phyloP scores from a whole-genome alignment of 2,329 filamentous ascomycete genomes.

The Venturia effusa region DNA sequence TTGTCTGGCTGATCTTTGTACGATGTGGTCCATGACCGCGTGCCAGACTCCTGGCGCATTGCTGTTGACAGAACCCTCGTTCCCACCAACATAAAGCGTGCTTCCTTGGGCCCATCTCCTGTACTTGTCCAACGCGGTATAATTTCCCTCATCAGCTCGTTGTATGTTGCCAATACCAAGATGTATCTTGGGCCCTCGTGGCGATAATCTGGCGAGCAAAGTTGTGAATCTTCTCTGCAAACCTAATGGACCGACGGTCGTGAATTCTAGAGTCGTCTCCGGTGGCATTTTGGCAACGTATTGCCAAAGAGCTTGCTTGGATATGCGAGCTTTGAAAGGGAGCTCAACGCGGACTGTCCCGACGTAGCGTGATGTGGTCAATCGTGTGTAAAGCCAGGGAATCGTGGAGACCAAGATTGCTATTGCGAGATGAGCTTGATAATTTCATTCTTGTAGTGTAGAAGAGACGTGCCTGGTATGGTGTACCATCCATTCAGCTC shows the following conservation, averaged over 20 bases:
- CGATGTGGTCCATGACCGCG: not conserved
- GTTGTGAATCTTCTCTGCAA: constrained; percentile 23
- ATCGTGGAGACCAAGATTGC: constrained; percentile 47
- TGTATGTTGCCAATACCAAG: constrained; percentile 20
- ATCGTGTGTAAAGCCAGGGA: constrained; percentile 54
- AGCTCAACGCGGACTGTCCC: constrained; percentile 60
- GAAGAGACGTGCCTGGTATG: not conserved
- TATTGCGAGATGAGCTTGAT: constrained; percentile 48
- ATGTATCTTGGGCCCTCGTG: constrained; percentile 16
- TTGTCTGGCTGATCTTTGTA: not conserved
- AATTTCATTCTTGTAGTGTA: not conserved
- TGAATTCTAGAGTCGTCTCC: constrained; percentile 28
- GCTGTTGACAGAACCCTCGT: not conserved
- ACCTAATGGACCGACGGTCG: constrained; percentile 30
- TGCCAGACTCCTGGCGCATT: constrained; percentile 1
- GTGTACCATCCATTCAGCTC: not conserved
- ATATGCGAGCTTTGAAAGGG: constrained; percentile 53
- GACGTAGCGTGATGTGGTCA: constrained; percentile 59
- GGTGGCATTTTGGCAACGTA: constrained; percentile 39
- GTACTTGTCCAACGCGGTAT: not conserved
- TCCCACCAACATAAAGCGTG: constrained; percentile 1
- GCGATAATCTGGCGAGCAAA: constrained; percentile 18
- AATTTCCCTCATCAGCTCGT: not conserved
- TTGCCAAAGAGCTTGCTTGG: constrained; percentile 43
- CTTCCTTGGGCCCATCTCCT: not conserved